Evolutionary conservation across 257 asterid species (phyloP).

Genomic region (Penstemon eatonii): DNA sequence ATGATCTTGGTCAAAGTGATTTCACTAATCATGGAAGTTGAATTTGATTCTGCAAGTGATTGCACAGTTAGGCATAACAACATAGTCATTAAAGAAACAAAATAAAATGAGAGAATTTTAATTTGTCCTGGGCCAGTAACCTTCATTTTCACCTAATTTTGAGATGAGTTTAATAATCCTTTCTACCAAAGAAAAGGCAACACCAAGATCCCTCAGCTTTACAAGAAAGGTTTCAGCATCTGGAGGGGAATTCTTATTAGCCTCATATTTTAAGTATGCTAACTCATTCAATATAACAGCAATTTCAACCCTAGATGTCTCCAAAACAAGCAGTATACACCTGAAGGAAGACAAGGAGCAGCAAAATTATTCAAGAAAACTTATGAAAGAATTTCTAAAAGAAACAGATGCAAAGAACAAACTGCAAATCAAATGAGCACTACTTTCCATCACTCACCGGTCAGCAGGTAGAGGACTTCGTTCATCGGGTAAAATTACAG

Average conservation of each 20-base stretch:
- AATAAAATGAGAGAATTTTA: slow-evolving; percentile 10
- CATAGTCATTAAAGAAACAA: background rate
- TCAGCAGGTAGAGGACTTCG: slow-evolving; percentile 52
- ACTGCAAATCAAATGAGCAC: slow-evolving; percentile 6
- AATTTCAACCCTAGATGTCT: slow-evolving; percentile 87
- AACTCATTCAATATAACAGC: slow-evolving; percentile 87
- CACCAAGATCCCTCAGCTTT: slow-evolving; percentile 70
- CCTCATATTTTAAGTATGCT: slow-evolving; percentile 78
- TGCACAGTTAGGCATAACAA: slow-evolving; percentile 22
- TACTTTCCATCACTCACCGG: slow-evolving; percentile 45
- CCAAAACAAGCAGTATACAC: slow-evolving; percentile 81
- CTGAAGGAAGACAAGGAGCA: slow-evolving; percentile 43
- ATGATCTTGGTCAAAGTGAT: slow-evolving; percentile 62
- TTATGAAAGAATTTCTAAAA: slow-evolving; percentile 12
- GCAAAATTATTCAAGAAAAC: slow-evolving; percentile 1
- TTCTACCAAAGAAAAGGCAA: slow-evolving; percentile 79
- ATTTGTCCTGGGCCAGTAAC: slow-evolving; percentile 33
- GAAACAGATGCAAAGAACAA: slow-evolving; percentile 17
- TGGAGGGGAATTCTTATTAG: slow-evolving; percentile 46
- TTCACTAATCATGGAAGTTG: slow-evolving; percentile 47
- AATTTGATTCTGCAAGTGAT: slow-evolving; percentile 44
- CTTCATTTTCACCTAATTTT: slow-evolving; percentile 62
- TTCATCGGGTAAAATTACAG: slow-evolving; percentile 42
- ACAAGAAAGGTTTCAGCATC: slow-evolving; percentile 44
- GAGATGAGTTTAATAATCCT: slow-evolving; percentile 75